Evolutionary conservation across 2,329 filamentous ascomycete species (phyloP).

Genomic region (Taxawa tesnikishii): DNA sequence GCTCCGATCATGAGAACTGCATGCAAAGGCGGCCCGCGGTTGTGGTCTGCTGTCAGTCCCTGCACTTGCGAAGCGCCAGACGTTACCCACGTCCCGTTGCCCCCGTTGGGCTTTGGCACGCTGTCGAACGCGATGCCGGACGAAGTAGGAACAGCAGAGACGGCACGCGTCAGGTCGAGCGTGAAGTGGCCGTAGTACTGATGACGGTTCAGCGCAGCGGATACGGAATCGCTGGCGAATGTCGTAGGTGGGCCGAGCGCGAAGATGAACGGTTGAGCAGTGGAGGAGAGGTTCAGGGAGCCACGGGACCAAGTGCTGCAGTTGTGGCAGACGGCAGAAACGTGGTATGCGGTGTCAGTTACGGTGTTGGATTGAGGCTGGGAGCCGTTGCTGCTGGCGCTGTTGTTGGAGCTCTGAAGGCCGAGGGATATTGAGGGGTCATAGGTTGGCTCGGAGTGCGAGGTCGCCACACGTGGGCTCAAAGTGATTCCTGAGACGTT

Average conservation of each 20-base stretch:
- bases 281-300: constrained; percentile 20
- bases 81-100: not conserved
- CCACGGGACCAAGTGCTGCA: constrained; percentile 25
- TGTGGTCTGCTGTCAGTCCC: not conserved
- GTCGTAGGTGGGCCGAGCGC: constrained; percentile 24
- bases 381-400: constrained; percentile 16
- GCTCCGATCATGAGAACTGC: constrained; percentile 21
- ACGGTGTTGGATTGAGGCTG: too few species aligned
- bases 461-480: constrained; percentile 21
- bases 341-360: constrained; percentile 13
- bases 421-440: constrained; percentile 17
- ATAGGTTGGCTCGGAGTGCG: constrained; percentile 23
- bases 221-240: constrained; percentile 15
- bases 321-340: constrained; percentile 25
- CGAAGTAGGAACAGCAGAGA: constrained; percentile 10
- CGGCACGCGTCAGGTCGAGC: constrained; percentile 27
- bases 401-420: constrained; percentile 19
- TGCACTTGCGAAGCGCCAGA: constrained; percentile 12
- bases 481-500: constrained; percentile 23
- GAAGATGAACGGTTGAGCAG: constrained; percentile 27
- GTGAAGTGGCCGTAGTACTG: constrained; percentile 26
- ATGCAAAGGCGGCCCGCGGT: constrained; percentile 10
- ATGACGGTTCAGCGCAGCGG: constrained; percentile 25
- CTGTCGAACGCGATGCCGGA: constrained; percentile 16
- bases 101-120: constrained; percentile 18